These are phyloP conservation scores for Ascochyta lentis DNA, from an alignment of 2,329 filamentous ascomycete genomes.

Conservation along the genomic window DNA sequence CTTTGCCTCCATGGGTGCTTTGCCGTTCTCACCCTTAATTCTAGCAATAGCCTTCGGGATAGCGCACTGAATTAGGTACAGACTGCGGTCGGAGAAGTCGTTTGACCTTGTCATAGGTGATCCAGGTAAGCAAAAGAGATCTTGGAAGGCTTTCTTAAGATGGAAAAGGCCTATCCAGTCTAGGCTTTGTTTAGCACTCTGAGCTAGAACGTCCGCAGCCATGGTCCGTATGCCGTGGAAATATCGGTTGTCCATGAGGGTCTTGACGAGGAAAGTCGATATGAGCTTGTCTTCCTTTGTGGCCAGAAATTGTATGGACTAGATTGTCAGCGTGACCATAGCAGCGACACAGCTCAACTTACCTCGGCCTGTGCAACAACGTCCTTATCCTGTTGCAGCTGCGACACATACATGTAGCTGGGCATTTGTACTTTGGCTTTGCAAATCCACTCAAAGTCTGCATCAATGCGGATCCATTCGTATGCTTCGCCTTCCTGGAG, in stretches of 20 bases:
- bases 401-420: constrained; percentile 96
- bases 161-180: constrained; percentile 83
- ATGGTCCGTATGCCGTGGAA: constrained; percentile 91
- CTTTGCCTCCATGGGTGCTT: constrained; percentile 79
- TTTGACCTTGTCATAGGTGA: constrained; percentile 84
- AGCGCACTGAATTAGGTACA: constrained; percentile 83
- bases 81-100: constrained; percentile 85
- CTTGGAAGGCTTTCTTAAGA: constrained; percentile 82
- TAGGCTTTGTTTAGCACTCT: constrained; percentile 65
- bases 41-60: constrained; percentile 82
- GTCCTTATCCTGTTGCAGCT: constrained; percentile 95
- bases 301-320: constrained; percentile 77
- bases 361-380: constrained; percentile 78
- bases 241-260: constrained; percentile 88
- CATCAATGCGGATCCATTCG: constrained; percentile 98
- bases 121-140: constrained; percentile 84
- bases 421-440: constrained; percentile 80
- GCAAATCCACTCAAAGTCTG: constrained; percentile 97
- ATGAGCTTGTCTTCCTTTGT: constrained; percentile 73
- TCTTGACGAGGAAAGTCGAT: constrained; percentile 87
- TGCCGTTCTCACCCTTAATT: constrained; percentile 76
- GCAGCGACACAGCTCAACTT: constrained; percentile 20
- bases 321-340: constrained; percentile 4
- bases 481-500: constrained; percentile 96
- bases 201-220: constrained; percentile 79